Evolutionary conservation across 139 green algal genomes (phyloP), one percentile per base, ranked within the genome.

Genomic region (Helicosporidium sp.): DNA sequence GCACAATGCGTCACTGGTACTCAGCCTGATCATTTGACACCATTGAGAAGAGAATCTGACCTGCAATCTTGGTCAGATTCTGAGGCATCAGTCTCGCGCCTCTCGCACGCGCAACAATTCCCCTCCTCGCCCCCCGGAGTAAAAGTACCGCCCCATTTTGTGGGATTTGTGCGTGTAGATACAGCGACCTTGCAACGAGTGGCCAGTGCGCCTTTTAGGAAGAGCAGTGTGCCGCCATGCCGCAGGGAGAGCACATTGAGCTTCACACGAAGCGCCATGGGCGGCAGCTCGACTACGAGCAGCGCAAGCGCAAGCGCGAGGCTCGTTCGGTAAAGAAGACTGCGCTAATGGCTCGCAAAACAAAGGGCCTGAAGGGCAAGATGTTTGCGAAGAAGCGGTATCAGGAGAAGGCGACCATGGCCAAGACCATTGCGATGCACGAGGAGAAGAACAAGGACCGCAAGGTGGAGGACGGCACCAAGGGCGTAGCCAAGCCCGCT

Each of bases 351-450:
- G 87, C 87, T 17, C 66, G 87, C 47, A 82, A 83, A 46, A 69
- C 77, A 4, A 57, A 94, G 22, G 84, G 87, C 49, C 66, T 96
- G 37, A 94, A 94, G 78, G 91, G 75, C 52, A 99, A 97, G 73
- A 72, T 98, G 63, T 92, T 87, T 54, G 77, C 79, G 35, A 96
- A 99, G 79, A 87, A 96, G 72, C 68, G 90, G 20, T 76, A 91
- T 54, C 62, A 67, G 44, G 90, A 99, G 75, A 99, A 99, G 83
- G 79, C 85, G 1, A 72, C 72, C 37, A 94, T 98, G 87, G 93
- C 92, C 64, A 96, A 95, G 64, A 98, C 89, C 6, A 87, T 96
- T 36, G 84, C 87, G 2, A 92, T 95, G 87, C 89, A 97, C 60
- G 77, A 91, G 58, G 74, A 99, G 67, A 70, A 70, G 29, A 79